Evolutionary conservation across 352 stramenopile genomes (phyloP).

Genomic region (Globisporangium orthogonon): DNA sequence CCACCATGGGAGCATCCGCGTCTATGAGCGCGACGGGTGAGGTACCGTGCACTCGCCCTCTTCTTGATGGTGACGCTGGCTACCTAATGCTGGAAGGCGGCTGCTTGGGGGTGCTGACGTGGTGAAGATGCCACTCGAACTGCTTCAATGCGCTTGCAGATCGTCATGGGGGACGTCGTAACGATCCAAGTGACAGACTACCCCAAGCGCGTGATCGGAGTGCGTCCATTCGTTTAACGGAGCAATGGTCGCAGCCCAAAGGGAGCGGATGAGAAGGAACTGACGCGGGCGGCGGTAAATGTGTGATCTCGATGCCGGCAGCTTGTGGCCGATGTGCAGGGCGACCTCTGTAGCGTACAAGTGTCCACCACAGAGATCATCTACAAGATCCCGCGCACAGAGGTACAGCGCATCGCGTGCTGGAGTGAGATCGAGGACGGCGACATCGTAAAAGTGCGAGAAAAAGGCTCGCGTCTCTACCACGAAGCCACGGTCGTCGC

Average conservation of each 20-base stretch:
- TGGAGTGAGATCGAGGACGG: conserved; percentile 63
- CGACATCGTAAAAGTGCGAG: conserved; percentile 60
- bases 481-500: conserved; percentile 51
- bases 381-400: conserved; percentile 23
- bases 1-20: conserved; percentile 36
- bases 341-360: conserved; percentile 41
- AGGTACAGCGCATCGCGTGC: conserved; percentile 48
- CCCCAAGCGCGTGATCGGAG: conserved; percentile 48
- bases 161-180: conserved; percentile 55
- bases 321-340: conserved; percentile 44
- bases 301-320: conserved; percentile 4
- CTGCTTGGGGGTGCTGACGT: background rate
- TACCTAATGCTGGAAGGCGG: background rate
- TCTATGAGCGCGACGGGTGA: conserved; percentile 25
- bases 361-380: conserved; percentile 47
- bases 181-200: conserved; percentile 40
- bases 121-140: background rate
- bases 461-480: conserved; percentile 47
- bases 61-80: background rate
- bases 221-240: conserved; percentile 12
- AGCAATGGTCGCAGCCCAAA: too few species aligned
- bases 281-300: background rate
- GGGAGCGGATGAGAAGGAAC: too few species aligned
- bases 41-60: conserved; percentile 7
- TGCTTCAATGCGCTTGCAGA: conserved; percentile 16